A percentile compares a stretch with the other conserved stretches of the same genome.
Conservation (phyloP, 331 rosid genomes). For the Prunus yedoensis region DNA sequence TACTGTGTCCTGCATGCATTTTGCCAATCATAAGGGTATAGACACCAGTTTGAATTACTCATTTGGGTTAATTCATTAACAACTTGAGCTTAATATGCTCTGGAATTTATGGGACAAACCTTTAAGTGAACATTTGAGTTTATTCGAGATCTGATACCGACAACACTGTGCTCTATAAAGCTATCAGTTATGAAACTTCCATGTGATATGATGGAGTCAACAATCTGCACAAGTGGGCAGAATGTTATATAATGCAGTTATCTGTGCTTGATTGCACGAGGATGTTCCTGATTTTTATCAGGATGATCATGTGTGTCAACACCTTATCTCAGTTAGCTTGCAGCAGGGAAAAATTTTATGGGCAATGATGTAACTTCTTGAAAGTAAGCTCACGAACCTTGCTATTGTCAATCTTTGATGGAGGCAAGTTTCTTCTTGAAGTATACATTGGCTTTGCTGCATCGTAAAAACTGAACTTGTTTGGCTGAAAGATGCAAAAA, state of each 20-base stretch:
- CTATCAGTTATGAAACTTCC: slow-evolving; percentile 80
- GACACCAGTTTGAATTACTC: neutral
- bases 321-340: too few relatives aligned
- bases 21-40: neutral
- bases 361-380: neutral
- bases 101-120: slow-evolving; percentile 45
- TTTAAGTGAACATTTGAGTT: slow-evolving; percentile 66
- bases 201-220: slow-evolving; percentile 83
- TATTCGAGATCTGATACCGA: slow-evolving; percentile 86
- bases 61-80: neutral
- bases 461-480: slow-evolving; percentile 82
- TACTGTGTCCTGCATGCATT: slow-evolving; percentile 76
- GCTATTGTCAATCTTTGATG: slow-evolving; percentile 80
- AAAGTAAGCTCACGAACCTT: slow-evolving; percentile 50
- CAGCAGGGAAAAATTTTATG: too few relatives aligned
- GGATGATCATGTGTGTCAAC: too few relatives aligned
- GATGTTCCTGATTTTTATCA: too few relatives aligned
- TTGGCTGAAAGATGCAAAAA: slow-evolving; percentile 57
- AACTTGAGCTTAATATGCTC: neutral
- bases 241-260: neutral
- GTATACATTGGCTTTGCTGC: slow-evolving; percentile 88
- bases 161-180: slow-evolving; percentile 79
- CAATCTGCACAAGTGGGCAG: slow-evolving; percentile 51
- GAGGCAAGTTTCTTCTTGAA: slow-evolving; percentile 94
- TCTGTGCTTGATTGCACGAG: neutral